These are phyloP conservation scores for Daldinia concentrica DNA, from an alignment of 495 filamentous ascomycete species.

Conservation along the genomic window DNA sequence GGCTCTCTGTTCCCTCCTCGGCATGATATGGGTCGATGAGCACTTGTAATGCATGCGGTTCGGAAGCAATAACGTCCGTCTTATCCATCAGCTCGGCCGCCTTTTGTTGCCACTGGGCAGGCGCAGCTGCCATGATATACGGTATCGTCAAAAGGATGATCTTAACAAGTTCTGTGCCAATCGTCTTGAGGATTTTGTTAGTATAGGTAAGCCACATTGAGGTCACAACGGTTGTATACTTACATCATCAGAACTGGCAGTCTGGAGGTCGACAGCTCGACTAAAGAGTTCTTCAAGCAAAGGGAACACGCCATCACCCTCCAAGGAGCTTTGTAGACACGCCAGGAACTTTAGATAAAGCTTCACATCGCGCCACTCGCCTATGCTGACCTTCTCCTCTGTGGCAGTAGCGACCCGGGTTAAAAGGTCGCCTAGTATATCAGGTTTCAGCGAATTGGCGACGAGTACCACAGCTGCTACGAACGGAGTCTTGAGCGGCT, in stretches of 20 bases:
- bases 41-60: constrained; percentile 81
- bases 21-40: constrained; percentile 84
- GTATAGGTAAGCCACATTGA: constrained; percentile 6
- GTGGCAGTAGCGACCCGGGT: constrained; percentile 63
- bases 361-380: constrained; percentile 91
- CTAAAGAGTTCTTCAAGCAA: constrained; percentile 85
- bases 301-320: constrained; percentile 86
- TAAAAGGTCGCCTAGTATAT: constrained; percentile 74
- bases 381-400: constrained; percentile 70
- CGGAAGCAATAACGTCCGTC: constrained; percentile 88
- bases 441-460: constrained; percentile 75
- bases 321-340: constrained; percentile 78
- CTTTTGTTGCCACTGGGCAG: constrained; percentile 69
- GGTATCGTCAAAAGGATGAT: constrained; percentile 93
- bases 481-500: constrained; percentile 96
- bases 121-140: constrained; percentile 81
- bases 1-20: constrained; percentile 53
- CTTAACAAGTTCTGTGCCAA: constrained; percentile 92
- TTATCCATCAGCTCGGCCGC: constrained; percentile 84
- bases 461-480: constrained; percentile 81
- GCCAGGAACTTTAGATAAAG: constrained; percentile 86
- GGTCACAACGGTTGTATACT: constrained; percentile 47
- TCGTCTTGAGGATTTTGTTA: constrained; percentile 54
- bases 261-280: constrained; percentile 87
- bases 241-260: constrained; percentile 88